Base-by-base conservation (phyloP, 2,329 filamentous ascomycete genomes). In the Aspergillus udagawae region DNA sequence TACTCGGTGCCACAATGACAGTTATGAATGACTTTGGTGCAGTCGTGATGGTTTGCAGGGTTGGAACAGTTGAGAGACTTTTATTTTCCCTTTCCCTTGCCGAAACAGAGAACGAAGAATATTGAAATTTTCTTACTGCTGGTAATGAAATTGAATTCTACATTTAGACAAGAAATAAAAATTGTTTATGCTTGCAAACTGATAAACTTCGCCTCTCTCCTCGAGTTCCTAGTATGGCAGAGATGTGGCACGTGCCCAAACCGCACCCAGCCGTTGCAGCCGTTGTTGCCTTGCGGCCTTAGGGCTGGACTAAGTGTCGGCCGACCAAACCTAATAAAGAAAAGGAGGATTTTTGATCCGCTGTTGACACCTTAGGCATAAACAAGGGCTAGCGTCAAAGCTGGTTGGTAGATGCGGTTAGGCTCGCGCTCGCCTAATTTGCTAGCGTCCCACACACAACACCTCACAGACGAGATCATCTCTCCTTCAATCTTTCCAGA, bases 361-460 rank as follows among this genome's bases (percentile, higher is more conserved):
- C 8, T 8, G 1, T 23, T 48, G 23, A 55, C 42, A 29, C 63
- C 61, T 60, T 27, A 63, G 63, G 65, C 60, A 55, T 10, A 4
- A 32, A 9, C 1, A 28, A 28, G 8, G 17, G 3, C 3, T 10
- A n/a, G 3, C 1, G 4, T 7, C 29, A 49, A 42, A 49, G 35
- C 14, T 70, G 64, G 69, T 69, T 70, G 66, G 66, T 29, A 48
- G 27, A 50, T 60, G 23, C 27, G 47, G 54, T 47, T 49, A 21
- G 49, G 57, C 72, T 75, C 73, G 73, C 72, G 58, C 72, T 75
- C 74, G 73, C 72, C 70, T 76, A 76, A 70, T 61, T 68, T 65
- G 57, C 67, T 75, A 74, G 73, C 68, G 73, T 72, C 72, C 72
- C 74, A 75, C 74, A 76, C 73, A 76, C 71, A 74, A 69, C 64